A percentile compares a stretch with the other conserved stretches of the same genome.
Conservation (phyloP, 345 rosid species). For the Raphanus raphanistrum region DNA sequence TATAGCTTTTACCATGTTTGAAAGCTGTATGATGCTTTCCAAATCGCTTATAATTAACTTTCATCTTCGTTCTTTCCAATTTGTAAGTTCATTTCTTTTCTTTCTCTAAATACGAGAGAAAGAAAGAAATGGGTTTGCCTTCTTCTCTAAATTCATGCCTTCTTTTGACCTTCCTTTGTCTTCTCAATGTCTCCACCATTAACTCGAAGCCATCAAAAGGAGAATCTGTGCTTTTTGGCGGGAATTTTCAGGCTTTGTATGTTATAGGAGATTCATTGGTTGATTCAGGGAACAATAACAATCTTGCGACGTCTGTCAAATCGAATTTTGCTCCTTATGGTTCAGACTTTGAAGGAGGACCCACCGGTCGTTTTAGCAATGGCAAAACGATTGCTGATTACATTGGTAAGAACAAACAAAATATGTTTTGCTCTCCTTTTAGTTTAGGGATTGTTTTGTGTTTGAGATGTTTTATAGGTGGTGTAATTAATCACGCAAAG, state of each 20-base stretch:
- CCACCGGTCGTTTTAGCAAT: conserved; percentile 56
- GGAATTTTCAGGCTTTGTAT: conserved; percentile 33
- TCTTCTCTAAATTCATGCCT: conserved; percentile 1
- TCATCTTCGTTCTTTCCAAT: neutral
- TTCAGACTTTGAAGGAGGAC: conserved; percentile 46
- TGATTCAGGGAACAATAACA: conserved; percentile 65
- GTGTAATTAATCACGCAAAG: neutral
- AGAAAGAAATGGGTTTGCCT: conserved; percentile 1
- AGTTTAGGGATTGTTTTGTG: neutral
- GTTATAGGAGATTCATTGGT: conserved; percentile 69
- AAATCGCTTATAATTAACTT: neutral
- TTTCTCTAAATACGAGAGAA: neutral
- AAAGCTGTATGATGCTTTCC: neutral
- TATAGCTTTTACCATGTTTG: neutral
- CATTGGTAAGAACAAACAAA: conserved; percentile 35
- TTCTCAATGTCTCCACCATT: conserved; percentile 13
- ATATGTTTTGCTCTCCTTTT: neutral
- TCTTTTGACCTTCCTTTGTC: conserved; percentile 7
- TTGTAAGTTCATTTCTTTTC: neutral
- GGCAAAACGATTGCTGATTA: conserved; percentile 49
- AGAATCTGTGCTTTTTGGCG: conserved; percentile 16
- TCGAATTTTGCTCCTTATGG: conserved; percentile 62
- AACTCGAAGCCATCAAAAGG: neutral
- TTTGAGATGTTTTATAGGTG: neutral
- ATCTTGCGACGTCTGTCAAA: conserved; percentile 23